Evolutionary conservation across 2,329 filamentous ascomycete genomes (phyloP), one percentile per base, ranked within the genome.

Genomic region (Alternaria novae-zelandiae): DNA sequence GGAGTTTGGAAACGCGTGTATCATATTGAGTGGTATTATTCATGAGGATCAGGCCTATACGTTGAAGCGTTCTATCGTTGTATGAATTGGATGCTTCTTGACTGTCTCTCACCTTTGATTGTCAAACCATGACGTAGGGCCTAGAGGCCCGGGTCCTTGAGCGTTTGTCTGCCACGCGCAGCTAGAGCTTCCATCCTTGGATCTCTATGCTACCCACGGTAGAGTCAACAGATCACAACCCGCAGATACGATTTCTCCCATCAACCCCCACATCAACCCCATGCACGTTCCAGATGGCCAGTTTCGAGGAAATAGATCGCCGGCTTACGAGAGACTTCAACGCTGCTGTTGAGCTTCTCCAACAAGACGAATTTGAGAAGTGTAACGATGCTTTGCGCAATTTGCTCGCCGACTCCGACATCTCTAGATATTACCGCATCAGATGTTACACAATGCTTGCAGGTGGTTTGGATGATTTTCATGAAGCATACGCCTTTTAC

Each of bases 401-500:
- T 3, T 0, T 41, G 3, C 36, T 41, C 36, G 36, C 36, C 5
- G 4, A 41, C 3, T 6, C 0, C 36, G 36, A 0, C 6, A 41
- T 17, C 3, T 5, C 36, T 17, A 17, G 36, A 2, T 41, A 10
- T 2, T 5, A 41, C 36, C 36, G 36, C 1, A 41, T 41, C 0
- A 41, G 2, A 3, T 41, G 36, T 41, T 4, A 1, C 36, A 41
- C 36, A 10, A 17, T 41, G 36, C 36, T 41, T 41, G 36, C 36
- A 41, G 1, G 36, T 2, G 3, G 0, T 41, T 1, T 41, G 3
- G 36, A 41, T 1, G 36, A 17, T 5, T 41, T 1, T 0, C 15
- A 17, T 41, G n/a, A 41, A 1, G 36, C 36, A 41, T 41, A 41
- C 36, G 3, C 2, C 36, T 41, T 1, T 41, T 41, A 41, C n/a